phyloP scores from a whole-genome alignment of 352 stramenopile species.

The Phytopythium ostracodes region DNA sequence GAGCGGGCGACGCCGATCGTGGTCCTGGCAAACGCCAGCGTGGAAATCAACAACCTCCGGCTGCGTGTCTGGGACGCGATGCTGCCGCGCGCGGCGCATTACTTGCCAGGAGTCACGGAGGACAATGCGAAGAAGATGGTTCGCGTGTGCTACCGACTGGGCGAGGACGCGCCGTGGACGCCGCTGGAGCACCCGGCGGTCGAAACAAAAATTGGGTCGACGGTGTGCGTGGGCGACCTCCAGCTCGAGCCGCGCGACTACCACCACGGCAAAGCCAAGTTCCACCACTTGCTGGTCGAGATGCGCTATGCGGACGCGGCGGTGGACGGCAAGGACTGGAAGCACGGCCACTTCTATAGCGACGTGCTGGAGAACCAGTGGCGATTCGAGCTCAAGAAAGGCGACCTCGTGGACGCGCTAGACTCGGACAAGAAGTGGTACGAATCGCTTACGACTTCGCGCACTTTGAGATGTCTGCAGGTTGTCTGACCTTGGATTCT shows the following conservation, averaged over 20 bases:
- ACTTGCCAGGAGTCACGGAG: slow-evolving; percentile 33
- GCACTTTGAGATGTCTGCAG: background rate
- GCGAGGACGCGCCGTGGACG: slow-evolving; percentile 36
- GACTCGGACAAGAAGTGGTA: slow-evolving; percentile 81
- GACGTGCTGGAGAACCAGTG: slow-evolving; percentile 56
- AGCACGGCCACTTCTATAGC: slow-evolving; percentile 54
- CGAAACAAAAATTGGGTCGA: background rate
- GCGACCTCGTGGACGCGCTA: slow-evolving; percentile 64
- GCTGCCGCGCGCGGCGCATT: slow-evolving; percentile 21
- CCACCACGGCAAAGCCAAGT: slow-evolving; percentile 46
- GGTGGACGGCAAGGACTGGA: slow-evolving; percentile 33
- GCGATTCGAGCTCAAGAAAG: slow-evolving; percentile 46
- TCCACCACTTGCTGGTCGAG: slow-evolving; percentile 68
- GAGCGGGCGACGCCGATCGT: slow-evolving; percentile 37
- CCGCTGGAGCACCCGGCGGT: slow-evolving; percentile 29
- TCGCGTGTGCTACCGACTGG: slow-evolving; percentile 47
- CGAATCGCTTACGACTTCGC: background rate
- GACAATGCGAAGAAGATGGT: slow-evolving; percentile 25
- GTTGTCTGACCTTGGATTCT: background rate
- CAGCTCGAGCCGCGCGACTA: slow-evolving; percentile 56
- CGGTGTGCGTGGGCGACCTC: slow-evolving; percentile 31
- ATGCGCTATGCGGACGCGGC: slow-evolving; percentile 19
- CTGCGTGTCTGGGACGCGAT: slow-evolving; percentile 36
- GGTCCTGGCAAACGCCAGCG: slow-evolving; percentile 31
- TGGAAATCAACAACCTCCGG: slow-evolving; percentile 38